Conservation (phyloP, 768 basidiomycete genomes). For the Boletus sensibilis region DNA sequence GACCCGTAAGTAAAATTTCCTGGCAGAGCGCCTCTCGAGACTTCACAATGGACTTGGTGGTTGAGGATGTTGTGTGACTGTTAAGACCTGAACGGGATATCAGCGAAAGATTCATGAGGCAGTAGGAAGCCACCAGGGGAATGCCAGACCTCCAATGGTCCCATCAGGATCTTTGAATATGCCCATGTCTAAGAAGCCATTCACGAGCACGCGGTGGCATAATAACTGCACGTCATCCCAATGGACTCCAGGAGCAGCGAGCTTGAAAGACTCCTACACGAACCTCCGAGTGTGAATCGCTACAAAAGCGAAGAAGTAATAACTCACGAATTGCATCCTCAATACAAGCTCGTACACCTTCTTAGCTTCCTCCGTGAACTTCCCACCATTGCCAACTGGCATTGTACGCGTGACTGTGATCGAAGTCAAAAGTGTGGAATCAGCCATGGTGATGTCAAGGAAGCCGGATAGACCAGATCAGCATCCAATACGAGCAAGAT, state of each 20-base stretch:
- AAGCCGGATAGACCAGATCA: background rate
- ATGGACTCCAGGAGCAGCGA: conserved; percentile 73
- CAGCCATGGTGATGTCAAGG: background rate
- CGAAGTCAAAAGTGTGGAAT: conserved; percentile 31
- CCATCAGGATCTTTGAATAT: conserved; percentile 75
- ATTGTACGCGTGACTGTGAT: conserved; percentile 73
- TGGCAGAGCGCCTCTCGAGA: conserved; percentile 26
- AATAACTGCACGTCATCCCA: conserved; percentile 88
- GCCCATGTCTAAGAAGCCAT: conserved; percentile 78
- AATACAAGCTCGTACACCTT: conserved; percentile 87
- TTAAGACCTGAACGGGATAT: conserved; percentile 2
- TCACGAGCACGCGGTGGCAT: conserved; percentile 79
- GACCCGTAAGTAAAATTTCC: conserved; percentile 71
- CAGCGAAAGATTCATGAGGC: background rate
- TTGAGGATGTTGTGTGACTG: background rate
- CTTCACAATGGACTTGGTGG: conserved; percentile 3
- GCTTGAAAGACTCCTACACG: conserved; percentile 65
- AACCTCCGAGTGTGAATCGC: background rate
- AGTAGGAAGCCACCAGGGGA: background rate
- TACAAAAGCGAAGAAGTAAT: background rate
- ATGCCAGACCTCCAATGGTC: conserved; percentile 7
- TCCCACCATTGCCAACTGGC: conserved; percentile 92
- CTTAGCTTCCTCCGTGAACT: conserved; percentile 76
- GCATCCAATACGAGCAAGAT: background rate
- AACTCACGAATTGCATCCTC: conserved; percentile 79